Base-by-base conservation (phyloP, 1,284 basidiomycete genomes). In the Fereydounia khargensis region DNA sequence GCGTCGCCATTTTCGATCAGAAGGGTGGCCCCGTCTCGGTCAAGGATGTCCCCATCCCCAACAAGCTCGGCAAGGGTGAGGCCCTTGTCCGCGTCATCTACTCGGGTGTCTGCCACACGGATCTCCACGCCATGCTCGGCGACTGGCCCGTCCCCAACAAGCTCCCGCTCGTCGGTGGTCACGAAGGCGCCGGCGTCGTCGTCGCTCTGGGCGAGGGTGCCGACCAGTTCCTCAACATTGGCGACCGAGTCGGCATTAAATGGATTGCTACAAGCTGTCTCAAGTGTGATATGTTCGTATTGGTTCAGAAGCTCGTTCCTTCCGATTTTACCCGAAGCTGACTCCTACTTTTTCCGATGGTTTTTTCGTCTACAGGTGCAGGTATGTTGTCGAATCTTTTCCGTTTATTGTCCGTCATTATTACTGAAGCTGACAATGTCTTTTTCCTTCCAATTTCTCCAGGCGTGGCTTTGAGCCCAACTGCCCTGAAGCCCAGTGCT, bases 181-280 rank as follows among this genome's bases (percentile, higher is more conserved):
- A 91, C 70, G 88, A 90, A 78, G 88, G 78, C 32, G 77, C 76
- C 6, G 79, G 79, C 23, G 59, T 81, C 38, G 79, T 91, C 42
- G 86, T 91, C 31, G 88, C 87, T 22, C 86, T 91, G 61, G 88
- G 84, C 37, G 79, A 81, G 17, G 79, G 85, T 69, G 85, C 86
- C 0, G 82, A 83, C 2, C 66, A 73, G 35, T 68, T 84, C 62
- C 71, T 80, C 65, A 78, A 79, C 64, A 53, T 90, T 22, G 88
- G 89, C 19, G 85, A 90, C 57, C 82, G 86, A 11, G 89, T 92
- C 35, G 89, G 90, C 6, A 84, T 94, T 80, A 92, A 92, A 67
- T 65, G 65, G 65, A 42, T 70, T 35, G 59, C 78, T n/a, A 80
- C 85, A 68, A 83, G 81, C 44, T 89, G 81, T 68, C 78, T 77